A percentile compares a stretch with the other conserved stretches of the same genome.
These are phyloP conservation scores for Ophiosphaerella korrae DNA, from an alignment of 2,329 filamentous ascomycete genomes.

Conservation along the genomic window DNA sequence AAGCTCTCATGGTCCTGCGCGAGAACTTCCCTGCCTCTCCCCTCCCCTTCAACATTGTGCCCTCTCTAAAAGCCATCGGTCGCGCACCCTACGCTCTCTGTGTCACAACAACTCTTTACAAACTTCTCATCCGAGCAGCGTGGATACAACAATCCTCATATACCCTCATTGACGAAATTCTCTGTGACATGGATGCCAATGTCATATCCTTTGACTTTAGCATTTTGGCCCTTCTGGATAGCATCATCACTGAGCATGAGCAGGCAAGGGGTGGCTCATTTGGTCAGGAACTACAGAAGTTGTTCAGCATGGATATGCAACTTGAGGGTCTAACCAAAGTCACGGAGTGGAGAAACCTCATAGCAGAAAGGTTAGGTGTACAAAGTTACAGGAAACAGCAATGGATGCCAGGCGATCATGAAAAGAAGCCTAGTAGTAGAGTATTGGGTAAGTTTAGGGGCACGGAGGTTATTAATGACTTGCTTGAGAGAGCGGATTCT, in stretches of 20 bases:
- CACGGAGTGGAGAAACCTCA: slow-evolving; percentile 34
- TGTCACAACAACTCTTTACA: slow-evolving; percentile 72
- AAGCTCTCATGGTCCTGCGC: slow-evolving; percentile 63
- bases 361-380: slow-evolving; percentile 36
- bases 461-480: too few species aligned
- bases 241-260: slow-evolving; percentile 37
- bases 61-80: slow-evolving; percentile 70
- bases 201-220: slow-evolving; percentile 63
- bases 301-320: slow-evolving; percentile 46
- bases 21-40: slow-evolving; percentile 65
- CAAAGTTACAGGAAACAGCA: background rate
- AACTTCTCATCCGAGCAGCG: slow-evolving; percentile 65
- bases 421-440: background rate
- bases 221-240: slow-evolving; percentile 50
- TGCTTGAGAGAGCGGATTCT: too few species aligned
- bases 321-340: slow-evolving; percentile 37
- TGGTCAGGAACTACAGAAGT: slow-evolving; percentile 32
- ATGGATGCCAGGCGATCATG: background rate
- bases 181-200: slow-evolving; percentile 69
- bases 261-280: slow-evolving; percentile 27
- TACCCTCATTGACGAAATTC: slow-evolving; percentile 58
- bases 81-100: slow-evolving; percentile 74
- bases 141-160: slow-evolving; percentile 68
- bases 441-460: too few species aligned
- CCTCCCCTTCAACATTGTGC: slow-evolving; percentile 65